Conservation (phyloP, 75 land plant genomes). For the Picea glauca region DNA sequence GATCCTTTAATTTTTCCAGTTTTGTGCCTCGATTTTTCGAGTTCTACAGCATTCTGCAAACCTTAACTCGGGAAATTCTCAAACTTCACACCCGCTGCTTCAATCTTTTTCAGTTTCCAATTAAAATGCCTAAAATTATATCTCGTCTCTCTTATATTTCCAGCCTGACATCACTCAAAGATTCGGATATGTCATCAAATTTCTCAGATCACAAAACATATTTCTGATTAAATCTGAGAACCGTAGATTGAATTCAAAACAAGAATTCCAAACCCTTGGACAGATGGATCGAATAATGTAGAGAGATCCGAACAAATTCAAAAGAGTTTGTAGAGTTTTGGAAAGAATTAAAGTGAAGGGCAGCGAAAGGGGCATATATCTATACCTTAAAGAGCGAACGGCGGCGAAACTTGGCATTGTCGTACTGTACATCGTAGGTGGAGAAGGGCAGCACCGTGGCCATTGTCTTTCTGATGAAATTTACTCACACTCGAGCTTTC, state of each 20-base stretch:
- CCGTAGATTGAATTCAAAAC: neutral
- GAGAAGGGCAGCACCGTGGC: conserved; percentile 59
- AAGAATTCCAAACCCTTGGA: neutral
- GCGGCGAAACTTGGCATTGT: conserved; percentile 84
- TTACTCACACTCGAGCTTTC: too few species aligned
- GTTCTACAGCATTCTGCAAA: neutral
- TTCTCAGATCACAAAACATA: neutral
- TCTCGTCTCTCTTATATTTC: too few species aligned
- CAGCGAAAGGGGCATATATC: too few species aligned
- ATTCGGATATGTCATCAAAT: too few species aligned
- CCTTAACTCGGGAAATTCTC: neutral
- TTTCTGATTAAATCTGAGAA: neutral
- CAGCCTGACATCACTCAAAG: too few species aligned
- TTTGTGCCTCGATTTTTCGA: neutral
- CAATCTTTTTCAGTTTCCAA: neutral
- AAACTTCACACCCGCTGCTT: neutral
- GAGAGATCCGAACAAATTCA: conserved; percentile 1
- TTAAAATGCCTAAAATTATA: neutral
- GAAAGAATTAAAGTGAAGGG: too few species aligned
- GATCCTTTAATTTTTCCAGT: neutral
- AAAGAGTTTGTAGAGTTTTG: too few species aligned
- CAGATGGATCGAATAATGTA: neutral
- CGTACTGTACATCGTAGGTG: conserved; percentile 59
- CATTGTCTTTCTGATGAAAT: neutral
- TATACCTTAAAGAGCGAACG: conserved; percentile 66